Evolutionary conservation across 768 basidiomycete genomes (phyloP).

Genomic region (Myochromella boudieri): DNA sequence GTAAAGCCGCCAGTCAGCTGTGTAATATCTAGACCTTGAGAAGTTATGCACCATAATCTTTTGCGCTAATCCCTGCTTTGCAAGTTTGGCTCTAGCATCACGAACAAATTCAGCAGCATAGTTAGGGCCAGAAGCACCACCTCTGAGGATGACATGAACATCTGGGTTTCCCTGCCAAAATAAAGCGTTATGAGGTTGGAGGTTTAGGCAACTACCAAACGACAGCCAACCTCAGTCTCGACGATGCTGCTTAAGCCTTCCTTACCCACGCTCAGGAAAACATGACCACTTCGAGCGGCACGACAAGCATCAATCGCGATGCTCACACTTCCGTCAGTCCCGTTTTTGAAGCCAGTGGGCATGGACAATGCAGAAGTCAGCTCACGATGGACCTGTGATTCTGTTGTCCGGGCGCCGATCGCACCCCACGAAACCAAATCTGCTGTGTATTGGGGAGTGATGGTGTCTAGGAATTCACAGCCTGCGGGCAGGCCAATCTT

Average conservation of each 20-base stretch:
- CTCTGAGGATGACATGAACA: slow-evolving; percentile 94
- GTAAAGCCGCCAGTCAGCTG: slow-evolving; percentile 6
- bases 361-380: slow-evolving; percentile 85
- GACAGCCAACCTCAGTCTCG: slow-evolving; percentile 90
- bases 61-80: slow-evolving; percentile 73
- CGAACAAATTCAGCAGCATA: slow-evolving; percentile 79
- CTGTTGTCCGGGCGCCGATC: slow-evolving; percentile 91
- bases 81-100: slow-evolving; percentile 70
- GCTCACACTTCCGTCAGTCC: slow-evolving; percentile 89
- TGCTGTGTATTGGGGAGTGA: slow-evolving; percentile 81
- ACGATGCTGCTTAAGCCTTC: slow-evolving; percentile 94
- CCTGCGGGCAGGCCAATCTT: slow-evolving; percentile 91
- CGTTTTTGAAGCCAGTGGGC: slow-evolving; percentile 99
- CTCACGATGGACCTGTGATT: slow-evolving; percentile 92
- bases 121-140: slow-evolving; percentile 88
- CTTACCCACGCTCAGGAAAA: slow-evolving; percentile 96
- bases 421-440: slow-evolving; percentile 93
- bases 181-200: background rate
- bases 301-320: slow-evolving; percentile 96
- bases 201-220: no score
- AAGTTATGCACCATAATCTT: slow-evolving; percentile 77
- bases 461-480: slow-evolving; percentile 90
- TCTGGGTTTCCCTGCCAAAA: slow-evolving; percentile 79
- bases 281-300: slow-evolving; percentile 86
- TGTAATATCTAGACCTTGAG: background rate